Conservation (phyloP, 192 early-diverging fungal genomes). For the Podila horticola region DNA sequence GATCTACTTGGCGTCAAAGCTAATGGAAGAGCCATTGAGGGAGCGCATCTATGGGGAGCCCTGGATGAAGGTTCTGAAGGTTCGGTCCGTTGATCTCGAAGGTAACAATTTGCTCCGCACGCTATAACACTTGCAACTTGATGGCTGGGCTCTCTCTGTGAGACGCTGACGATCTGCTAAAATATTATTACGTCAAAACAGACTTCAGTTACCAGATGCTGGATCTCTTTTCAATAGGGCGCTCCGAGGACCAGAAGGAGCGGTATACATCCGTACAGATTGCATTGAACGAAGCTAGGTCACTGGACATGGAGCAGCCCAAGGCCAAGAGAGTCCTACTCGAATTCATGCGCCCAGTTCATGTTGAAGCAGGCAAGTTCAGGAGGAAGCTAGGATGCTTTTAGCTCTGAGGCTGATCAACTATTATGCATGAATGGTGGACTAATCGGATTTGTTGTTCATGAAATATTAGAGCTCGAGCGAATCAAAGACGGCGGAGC, state of each 20-base stretch:
- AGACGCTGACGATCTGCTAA: not conserved
- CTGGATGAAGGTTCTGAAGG: constrained; percentile 61
- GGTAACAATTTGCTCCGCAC: constrained; percentile 43
- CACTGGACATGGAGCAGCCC: constrained; percentile 31
- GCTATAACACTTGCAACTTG: no score
- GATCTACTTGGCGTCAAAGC: constrained; percentile 64
- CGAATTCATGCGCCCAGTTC: constrained; percentile 23
- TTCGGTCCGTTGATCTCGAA: constrained; percentile 66
- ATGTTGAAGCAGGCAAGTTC: constrained; percentile 30
- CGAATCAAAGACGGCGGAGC: constrained; percentile 49
- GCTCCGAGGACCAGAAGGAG: constrained; percentile 36
- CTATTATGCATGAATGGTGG: not conserved
- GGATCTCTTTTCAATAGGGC: constrained; percentile 57
- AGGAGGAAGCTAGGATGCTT: not conserved
- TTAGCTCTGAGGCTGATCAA: not conserved
- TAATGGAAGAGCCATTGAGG: constrained; percentile 53
- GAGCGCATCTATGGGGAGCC: constrained; percentile 44
- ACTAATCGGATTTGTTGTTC: constrained; percentile 3
- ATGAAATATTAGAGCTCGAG: constrained; percentile 33
- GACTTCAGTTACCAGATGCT: constrained; percentile 64
- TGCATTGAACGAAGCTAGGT: constrained; percentile 56
- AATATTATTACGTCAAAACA: not conserved
- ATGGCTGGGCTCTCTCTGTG: not conserved
- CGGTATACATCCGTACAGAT: constrained; percentile 60
- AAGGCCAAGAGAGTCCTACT: constrained; percentile 25